Base-by-base conservation (phyloP, 73 alveolate genomes). In the Paramecium sexaurelia region DNA sequence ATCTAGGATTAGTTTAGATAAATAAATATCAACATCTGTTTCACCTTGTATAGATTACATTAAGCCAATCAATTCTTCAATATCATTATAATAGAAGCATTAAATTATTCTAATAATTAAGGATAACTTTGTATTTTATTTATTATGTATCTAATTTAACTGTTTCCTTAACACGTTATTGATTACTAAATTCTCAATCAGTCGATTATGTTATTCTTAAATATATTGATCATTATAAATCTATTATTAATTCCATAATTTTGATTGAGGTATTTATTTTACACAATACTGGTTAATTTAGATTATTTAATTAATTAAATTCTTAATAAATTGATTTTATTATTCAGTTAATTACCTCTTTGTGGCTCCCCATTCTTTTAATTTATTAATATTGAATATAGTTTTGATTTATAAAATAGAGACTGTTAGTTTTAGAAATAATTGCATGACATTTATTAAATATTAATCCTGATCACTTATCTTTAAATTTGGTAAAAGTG, bases 1-100 rank as follows among this genome's bases (percentile, higher is more conserved):
- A 26, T 78, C 90, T 43, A 39, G 9, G 19, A 78, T 24, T 40
- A 37, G 9, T 78, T 45, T 78, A 17, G 75, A 78, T 78, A 78
- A 19, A 24, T 24, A 45, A 2, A 39, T 40, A 22, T 78, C 90
- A 41, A 39, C 17, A 41, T 78, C 90, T 40, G 43, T 40, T 43
- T 78, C 90, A 13, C 75, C 90, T 78, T 78, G 17, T 5, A 78
- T 45, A 7, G 68, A 78, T 40, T 43, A 37, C 73, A 78, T 41
- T 8, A 78, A 24, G 4, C 68, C 40, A 78, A 78, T 78, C 10
- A 32, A 78, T 29, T 78, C 90, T 13, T 78, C 90, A 3, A 39
- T 39, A 78, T 78, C 71, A 37, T 37, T 40, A 20, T 26, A 22
- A 33, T 78, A 78, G 8, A 78, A 78, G 13, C 75, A 78, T 11